Conservation (phyloP, 177 flowering plant species). For the Tripterygium wilfordii region DNA sequence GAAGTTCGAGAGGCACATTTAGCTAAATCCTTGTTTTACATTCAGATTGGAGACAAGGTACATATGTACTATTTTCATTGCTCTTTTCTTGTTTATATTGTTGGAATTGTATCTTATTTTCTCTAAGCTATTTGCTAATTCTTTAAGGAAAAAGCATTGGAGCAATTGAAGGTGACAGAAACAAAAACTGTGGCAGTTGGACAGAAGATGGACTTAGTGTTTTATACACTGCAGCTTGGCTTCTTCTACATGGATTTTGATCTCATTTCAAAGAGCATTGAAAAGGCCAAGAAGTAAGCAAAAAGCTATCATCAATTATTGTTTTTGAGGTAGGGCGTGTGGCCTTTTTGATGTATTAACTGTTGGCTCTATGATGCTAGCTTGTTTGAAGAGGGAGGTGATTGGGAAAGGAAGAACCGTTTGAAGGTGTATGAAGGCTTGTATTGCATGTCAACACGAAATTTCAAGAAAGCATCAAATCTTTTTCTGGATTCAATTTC, state of each 20-base stretch:
- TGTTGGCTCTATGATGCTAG: conserved; percentile 51
- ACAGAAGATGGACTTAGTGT: conserved; percentile 96
- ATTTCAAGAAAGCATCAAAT: conserved; percentile 82
- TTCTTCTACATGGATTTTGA: conserved; percentile 97
- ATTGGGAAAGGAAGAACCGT: conserved; percentile 98
- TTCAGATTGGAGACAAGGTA: conserved; percentile 87
- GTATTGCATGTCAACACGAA: conserved; percentile 92
- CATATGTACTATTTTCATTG: neutral
- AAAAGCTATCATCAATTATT: neutral
- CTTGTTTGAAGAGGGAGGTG: conserved; percentile 99
- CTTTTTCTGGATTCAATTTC: conserved; percentile 94
- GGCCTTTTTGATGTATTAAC: too few species aligned
- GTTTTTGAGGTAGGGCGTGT: too few species aligned
- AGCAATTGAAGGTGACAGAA: conserved; percentile 91
- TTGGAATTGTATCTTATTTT: too few species aligned
- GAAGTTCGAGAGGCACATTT: conserved; percentile 98
- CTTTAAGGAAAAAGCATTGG: conserved; percentile 94
- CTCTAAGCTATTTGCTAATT: too few species aligned
- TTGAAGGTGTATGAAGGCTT: conserved; percentile 95
- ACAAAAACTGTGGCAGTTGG: conserved; percentile 98
- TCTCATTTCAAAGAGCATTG: conserved; percentile 91
- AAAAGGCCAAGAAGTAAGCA: conserved; percentile 90
- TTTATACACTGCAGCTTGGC: conserved; percentile 75
- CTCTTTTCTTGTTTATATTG: neutral
- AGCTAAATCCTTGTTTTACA: conserved; percentile 78